phyloP scores from a whole-genome alignment of 139 green algal species.

The Chlorella sp. region DNA sequence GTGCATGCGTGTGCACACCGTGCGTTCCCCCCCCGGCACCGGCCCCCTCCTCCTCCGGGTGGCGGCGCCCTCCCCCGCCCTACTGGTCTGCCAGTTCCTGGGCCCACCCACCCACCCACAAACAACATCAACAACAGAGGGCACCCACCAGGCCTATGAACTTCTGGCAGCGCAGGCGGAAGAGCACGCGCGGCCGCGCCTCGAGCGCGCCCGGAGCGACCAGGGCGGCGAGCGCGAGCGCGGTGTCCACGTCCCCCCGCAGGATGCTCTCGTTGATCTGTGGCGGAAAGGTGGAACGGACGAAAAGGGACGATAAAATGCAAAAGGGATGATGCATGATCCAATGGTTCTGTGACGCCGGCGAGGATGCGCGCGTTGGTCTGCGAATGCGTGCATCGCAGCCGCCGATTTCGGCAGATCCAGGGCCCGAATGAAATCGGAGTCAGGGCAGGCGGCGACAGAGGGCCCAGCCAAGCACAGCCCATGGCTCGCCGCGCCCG shows the following conservation, averaged over 20 bases:
- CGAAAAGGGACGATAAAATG: no score
- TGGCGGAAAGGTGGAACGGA: neutral
- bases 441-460: neutral
- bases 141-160: conserved; percentile 66
- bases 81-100: neutral
- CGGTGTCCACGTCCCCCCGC: conserved; percentile 27
- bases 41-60: no score
- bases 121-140: neutral
- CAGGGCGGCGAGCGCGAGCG: conserved; percentile 34
- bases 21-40: no score
- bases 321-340: neutral
- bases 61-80: neutral
- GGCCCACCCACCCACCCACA: neutral
- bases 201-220: conserved; percentile 50
- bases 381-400: no score
- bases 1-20: neutral
- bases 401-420: no score
- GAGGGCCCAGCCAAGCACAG: neutral
- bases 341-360: no score
- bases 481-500: neutral
- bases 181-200: conserved; percentile 46
- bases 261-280: conserved; percentile 13
- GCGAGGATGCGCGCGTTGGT: no score
- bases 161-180: conserved; percentile 64
- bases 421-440: no score